Base-by-base conservation (phyloP, 176 grass and related monocot genomes). In the Pharus latifolius region DNA sequence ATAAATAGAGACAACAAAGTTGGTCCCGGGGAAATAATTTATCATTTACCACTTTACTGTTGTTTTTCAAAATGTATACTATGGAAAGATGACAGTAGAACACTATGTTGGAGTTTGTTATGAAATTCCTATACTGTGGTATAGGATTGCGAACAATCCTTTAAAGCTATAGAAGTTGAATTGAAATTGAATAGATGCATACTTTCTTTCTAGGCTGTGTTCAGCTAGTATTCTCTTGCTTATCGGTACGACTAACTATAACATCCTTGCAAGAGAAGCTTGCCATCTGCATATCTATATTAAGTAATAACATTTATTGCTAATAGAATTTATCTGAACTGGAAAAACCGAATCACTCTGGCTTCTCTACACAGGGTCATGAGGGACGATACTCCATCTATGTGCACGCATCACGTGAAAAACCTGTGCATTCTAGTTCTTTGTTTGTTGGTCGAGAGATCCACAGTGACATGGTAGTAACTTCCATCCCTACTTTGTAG, bases 371-470 rank as follows among this genome's bases (percentile, higher is more conserved):
- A 73, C 60, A 97, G 94, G 94, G 89, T 29, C 86, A 97, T 7
- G 84, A 93, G 26, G 89, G 87, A 59, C 76, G 94, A 88, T 97
- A 85, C 71, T 92, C 86, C 70, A 97, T 97, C 67, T 97, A 97
- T 81, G 69, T 93, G 56, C 94, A 97, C 20, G 80, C 94, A 57
- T 97, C 94, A 34, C 81, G 86, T 62, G 81, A 93, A 73, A 92
- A 90, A 45, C 86, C 89, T 62, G 86, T 80, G 53, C 94, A 87
- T 87, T 57, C 65, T 71, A 99, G 95, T 94, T 75, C 87, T 60
- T 63, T 97, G 60, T 97, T 97, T 85, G 65, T 57, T 90, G 89
- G 83, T 45, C 68, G 83, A 71, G 94, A 97, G 24, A 90, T 97
- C 85, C 94, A 78, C 40, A 90, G 94, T 78, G 94, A 84, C 0